Conservation (phyloP, 768 basidiomycete species). For the Russula abietina region DNA sequence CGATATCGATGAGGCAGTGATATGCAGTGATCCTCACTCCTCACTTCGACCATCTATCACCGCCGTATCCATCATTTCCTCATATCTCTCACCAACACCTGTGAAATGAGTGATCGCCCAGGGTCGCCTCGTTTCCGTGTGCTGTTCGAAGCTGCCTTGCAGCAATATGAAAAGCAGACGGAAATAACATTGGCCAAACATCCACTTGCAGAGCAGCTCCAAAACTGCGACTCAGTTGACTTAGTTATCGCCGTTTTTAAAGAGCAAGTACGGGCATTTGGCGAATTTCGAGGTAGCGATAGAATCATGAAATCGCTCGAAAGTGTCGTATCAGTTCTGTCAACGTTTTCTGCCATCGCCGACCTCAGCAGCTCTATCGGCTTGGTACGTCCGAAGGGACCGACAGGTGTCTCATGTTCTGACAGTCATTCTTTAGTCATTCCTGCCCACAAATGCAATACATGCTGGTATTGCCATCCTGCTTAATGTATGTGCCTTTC, state of each 20-base stretch:
- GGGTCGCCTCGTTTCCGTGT: not conserved
- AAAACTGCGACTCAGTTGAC: not conserved
- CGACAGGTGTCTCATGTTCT: not conserved
- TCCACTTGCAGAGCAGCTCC: not conserved
- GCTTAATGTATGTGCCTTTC: too few relatives aligned
- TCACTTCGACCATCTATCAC: too few relatives aligned
- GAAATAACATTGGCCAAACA: not conserved
- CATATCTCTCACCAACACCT: not conserved
- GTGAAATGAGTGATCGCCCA: not conserved
- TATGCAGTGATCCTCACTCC: too few relatives aligned
- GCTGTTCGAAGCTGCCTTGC: not conserved
- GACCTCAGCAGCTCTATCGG: not conserved
- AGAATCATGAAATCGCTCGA: not conserved
- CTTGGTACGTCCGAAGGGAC: not conserved
- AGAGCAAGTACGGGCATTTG: not conserved
- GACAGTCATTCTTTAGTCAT: constrained; percentile 28
- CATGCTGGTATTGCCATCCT: too few relatives aligned
- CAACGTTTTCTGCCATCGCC: not conserved
- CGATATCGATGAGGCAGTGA: too few relatives aligned
- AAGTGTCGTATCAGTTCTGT: not conserved
- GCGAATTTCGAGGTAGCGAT: not conserved
- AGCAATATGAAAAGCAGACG: not conserved
- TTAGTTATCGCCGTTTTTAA: not conserved
- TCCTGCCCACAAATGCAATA: not conserved
- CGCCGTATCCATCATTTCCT: too few relatives aligned